Base-by-base conservation (phyloP, 352 stramenopile species). In the Pythium aristosporum region DNA sequence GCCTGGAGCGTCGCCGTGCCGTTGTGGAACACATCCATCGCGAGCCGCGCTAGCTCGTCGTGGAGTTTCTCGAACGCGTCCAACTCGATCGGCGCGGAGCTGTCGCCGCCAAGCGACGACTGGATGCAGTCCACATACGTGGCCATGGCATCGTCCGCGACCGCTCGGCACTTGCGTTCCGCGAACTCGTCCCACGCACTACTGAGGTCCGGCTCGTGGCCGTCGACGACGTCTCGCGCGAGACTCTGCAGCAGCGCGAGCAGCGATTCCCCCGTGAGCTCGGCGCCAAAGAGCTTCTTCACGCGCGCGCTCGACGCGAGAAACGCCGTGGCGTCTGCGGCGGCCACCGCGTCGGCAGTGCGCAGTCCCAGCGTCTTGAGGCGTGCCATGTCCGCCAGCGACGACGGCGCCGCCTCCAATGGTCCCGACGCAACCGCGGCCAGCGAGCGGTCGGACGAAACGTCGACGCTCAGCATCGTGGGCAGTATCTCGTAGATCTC, bases 41-140 rank as follows among this genome's bases (percentile, higher is more conserved):
- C 84, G 2, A 95, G 75, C 11, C 75, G 75, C 54, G 58, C 72
- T 32, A 95, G 76, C n/a, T 95, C 86, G 21, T 80, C 73, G 49
- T 95, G 82, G 21, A 95, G 73, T 61, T 79, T 78, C 20, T 79
- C 72, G 49, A 92, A 88, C 39, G 73, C 71, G 5, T 77, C 68
- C 39, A 92, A 62, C 41, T 92, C 81, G 49, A 91, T 80, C 30
- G 86, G 84, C 16, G 79, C 79, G 23, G 34, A 10, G 8, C 55
- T 37, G 50, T 93, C 84, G 11, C 69, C 57, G 6, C 51, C 49
- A 16, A 84, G 77, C 7, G 75, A 82, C 15, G 75, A 74, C 53
- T 85, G 78, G 8, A 93, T 77, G 56, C 83, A 92, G 62, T 95
- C 86, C 21, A 81, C 60, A 62, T 95, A 95, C 37, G 79, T 93